Percentiles rank a stretch among this genome's conserved stretches.
Conservation (phyloP, 2,329 filamentous ascomycete species). For the Aspergillus pseudoglaucus region DNA sequence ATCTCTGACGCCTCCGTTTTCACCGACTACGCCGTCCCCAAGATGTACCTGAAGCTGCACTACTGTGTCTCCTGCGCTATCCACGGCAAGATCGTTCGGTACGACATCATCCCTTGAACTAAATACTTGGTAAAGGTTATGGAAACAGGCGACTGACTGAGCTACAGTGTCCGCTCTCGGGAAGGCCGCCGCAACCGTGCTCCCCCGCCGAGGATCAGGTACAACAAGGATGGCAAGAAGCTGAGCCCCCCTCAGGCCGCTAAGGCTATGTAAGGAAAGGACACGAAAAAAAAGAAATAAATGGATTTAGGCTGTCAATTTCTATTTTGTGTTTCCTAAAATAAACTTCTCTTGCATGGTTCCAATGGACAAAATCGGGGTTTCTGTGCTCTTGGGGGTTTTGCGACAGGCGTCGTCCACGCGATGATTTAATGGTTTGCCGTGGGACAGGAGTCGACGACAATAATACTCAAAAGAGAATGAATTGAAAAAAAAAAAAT, state of each 20-base stretch:
- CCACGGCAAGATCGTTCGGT: constrained; percentile 99
- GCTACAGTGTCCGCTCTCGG: constrained; percentile 81
- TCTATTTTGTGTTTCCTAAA: constrained; percentile 29
- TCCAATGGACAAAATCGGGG: constrained; percentile 5
- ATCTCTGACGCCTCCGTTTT: constrained; percentile 99
- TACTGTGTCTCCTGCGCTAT: constrained; percentile 99
- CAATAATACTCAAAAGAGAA: constrained; percentile 9
- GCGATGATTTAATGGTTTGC: constrained; percentile 6
- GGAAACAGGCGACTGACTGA: constrained; percentile 10
- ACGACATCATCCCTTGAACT: constrained; percentile 39
- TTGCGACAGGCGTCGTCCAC: not conserved
- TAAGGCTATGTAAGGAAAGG: constrained; percentile 49
- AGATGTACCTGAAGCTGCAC: constrained; percentile 99
- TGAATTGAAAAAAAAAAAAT: constrained; percentile 9
- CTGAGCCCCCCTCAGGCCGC: constrained; percentile 76
- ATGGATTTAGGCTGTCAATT: constrained; percentile 30
- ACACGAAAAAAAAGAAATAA: constrained; percentile 23
- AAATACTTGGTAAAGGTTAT: not conserved
- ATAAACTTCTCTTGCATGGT: not conserved
- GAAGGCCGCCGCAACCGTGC: constrained; percentile 98
- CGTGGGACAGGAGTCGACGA: constrained; percentile 9
- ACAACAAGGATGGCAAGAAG: constrained; percentile 99
- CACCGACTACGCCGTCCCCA: constrained; percentile 97
- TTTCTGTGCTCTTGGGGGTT: constrained; percentile 16
- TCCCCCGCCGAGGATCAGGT: constrained; percentile 91